phyloP scores from a whole-genome alignment of 192 early-diverging fungal genomes.

The Diversispora eburnea region DNA sequence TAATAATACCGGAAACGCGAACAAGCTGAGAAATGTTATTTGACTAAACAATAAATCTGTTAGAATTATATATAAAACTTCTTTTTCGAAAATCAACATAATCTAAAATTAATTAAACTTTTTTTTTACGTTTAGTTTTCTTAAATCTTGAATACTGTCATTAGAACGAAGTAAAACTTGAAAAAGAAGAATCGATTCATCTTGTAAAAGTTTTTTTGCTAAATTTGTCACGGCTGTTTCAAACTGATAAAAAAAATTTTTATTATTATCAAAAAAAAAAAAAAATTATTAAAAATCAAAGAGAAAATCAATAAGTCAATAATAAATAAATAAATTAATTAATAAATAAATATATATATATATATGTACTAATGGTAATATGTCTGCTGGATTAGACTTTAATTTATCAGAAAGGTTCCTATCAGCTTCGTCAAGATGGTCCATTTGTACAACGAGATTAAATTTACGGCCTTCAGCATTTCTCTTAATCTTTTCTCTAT shows the following conservation, averaged over 20 bases:
- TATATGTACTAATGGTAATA: slow-evolving; percentile 24
- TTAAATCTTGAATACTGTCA: slow-evolving; percentile 80
- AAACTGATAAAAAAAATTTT: background rate
- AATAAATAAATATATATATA: background rate
- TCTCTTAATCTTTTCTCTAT: slow-evolving; percentile 30
- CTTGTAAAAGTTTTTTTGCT: background rate
- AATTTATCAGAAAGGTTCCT: slow-evolving; percentile 2
- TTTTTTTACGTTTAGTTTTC: slow-evolving; percentile 76
- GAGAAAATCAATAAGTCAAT: background rate
- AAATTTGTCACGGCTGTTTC: background rate
- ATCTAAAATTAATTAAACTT: background rate
- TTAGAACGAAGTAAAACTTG: slow-evolving; percentile 36
- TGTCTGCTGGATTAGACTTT: background rate
- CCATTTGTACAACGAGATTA: background rate
- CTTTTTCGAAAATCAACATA: background rate
- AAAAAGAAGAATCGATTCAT: background rate
- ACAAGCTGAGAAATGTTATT: slow-evolving; percentile 88
- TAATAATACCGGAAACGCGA: slow-evolving; percentile 93
- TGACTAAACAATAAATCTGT: slow-evolving; percentile 47
- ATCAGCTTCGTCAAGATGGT: slow-evolving; percentile 6
- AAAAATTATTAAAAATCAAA: background rate
- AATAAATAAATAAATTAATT: background rate
- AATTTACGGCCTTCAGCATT: slow-evolving; percentile 5
- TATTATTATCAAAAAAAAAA: background rate
- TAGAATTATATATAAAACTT: background rate